These are phyloP conservation scores for Firmiana major DNA, from an alignment of 345 rosid species.

Conservation along the genomic window DNA sequence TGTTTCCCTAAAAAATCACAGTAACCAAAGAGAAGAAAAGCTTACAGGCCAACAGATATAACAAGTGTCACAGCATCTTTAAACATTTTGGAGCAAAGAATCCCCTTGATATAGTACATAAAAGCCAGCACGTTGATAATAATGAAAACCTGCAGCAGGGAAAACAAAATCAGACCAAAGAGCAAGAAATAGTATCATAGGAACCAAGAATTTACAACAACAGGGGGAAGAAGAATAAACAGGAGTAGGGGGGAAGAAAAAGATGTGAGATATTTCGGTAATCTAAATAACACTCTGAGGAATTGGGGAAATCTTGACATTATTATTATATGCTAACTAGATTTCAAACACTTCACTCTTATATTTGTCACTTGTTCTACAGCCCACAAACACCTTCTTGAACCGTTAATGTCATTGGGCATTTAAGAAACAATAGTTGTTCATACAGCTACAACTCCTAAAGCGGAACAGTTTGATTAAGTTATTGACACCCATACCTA, in stretches of 20 bases:
- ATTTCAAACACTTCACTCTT: slow-evolving; percentile 22
- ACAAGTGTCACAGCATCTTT: slow-evolving; percentile 93
- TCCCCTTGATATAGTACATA: slow-evolving; percentile 84
- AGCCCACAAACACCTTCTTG: not conserved
- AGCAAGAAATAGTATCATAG: not conserved
- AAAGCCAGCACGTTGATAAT: slow-evolving; percentile 91
- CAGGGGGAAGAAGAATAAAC: not conserved
- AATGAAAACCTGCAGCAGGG: slow-evolving; percentile 76
- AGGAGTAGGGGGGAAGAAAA: too few relatives aligned
- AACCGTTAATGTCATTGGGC: not conserved
- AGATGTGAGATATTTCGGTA: not conserved
- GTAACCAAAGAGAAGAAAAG: slow-evolving; percentile 22
- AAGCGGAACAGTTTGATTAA: not conserved
- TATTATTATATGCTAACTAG: slow-evolving; percentile 28
- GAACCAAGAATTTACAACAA: not conserved
- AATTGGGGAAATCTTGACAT: not conserved
- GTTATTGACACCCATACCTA: not conserved
- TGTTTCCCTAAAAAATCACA: not conserved
- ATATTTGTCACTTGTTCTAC: not conserved
- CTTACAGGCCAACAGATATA: slow-evolving; percentile 90
- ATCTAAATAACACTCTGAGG: not conserved
- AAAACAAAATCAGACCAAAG: slow-evolving; percentile 1
- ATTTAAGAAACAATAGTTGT: not conserved
- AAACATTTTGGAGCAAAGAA: slow-evolving; percentile 87
- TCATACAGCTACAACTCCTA: not conserved